phyloP scores from a whole-genome alignment of 2,329 filamentous ascomycete species.

The Alternaria sp. region DNA sequence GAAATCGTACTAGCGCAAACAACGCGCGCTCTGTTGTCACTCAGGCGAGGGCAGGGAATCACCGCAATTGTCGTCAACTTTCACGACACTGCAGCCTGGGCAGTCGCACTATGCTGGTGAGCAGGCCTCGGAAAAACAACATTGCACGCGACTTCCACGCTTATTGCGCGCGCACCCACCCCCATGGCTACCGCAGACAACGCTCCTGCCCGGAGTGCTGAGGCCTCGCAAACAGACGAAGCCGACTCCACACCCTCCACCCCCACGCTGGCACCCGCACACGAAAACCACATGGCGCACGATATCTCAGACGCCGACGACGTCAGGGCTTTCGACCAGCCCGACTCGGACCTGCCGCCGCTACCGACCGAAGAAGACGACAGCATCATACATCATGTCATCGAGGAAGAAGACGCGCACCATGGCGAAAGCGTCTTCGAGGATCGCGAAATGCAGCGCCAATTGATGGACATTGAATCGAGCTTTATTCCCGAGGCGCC shows the following conservation, averaged over 20 bases:
- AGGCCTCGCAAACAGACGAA: constrained; percentile 32
- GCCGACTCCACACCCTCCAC: constrained; percentile 24
- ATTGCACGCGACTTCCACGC: constrained; percentile 24
- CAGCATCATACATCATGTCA: constrained; percentile 45
- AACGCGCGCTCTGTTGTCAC: constrained; percentile 24
- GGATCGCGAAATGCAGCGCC: constrained; percentile 65
- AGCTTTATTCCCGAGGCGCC: constrained; percentile 66
- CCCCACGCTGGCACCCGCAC: constrained; percentile 14
- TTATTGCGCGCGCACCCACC: constrained; percentile 24
- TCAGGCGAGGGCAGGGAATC: constrained; percentile 15
- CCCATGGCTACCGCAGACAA: constrained; percentile 31
- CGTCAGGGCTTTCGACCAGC: constrained; percentile 40
- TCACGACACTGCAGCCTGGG: constrained; percentile 14
- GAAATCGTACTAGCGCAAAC: constrained; percentile 14
- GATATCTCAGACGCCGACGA: constrained; percentile 40
- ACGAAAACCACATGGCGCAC: constrained; percentile 31
- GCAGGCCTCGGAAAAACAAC: constrained; percentile 7
- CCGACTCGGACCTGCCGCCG: constrained; percentile 49
- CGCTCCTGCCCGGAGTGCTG: constrained; percentile 30
- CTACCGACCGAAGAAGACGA: constrained; percentile 50
- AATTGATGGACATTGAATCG: constrained; percentile 67
- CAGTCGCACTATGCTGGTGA: constrained; percentile 34
- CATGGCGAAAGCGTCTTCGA: constrained; percentile 55
- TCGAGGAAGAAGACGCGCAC: constrained; percentile 36
- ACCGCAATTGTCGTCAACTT: constrained; percentile 10